Percentiles rank a stretch among this genome's conserved stretches.
These are phyloP conservation scores for Thermothelomyces thermophilus DNA, from an alignment of 2,329 filamentous ascomycete species.

Conservation along the genomic window DNA sequence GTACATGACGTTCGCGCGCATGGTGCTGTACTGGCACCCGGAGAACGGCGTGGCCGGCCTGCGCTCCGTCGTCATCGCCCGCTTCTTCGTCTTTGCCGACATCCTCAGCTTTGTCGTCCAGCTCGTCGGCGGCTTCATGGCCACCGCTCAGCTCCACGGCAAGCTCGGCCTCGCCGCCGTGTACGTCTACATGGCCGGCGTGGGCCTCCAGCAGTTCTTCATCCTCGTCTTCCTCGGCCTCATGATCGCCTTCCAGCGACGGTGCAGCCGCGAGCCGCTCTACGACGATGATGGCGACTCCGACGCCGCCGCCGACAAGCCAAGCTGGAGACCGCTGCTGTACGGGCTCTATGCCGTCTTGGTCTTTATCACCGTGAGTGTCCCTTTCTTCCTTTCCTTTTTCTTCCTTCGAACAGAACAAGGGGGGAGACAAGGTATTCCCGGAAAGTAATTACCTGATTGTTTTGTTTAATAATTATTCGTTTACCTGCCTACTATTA, in stretches of 20 bases:
- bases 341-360: constrained; percentile 32
- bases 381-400: neutral
- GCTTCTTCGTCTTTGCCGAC: constrained; percentile 43
- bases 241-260: constrained; percentile 32
- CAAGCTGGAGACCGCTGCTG: constrained; percentile 30
- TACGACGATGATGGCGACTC: constrained; percentile 12
- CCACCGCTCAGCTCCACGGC: constrained; percentile 23
- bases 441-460: too few species aligned
- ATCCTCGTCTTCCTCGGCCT: constrained; percentile 34
- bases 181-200: constrained; percentile 35
- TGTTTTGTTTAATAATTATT: neutral
- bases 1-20: constrained; percentile 39
- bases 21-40: constrained; percentile 35
- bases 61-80: constrained; percentile 34
- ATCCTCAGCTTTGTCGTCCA: constrained; percentile 43
- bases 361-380: constrained; percentile 32
- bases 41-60: constrained; percentile 28
- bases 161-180: constrained; percentile 30
- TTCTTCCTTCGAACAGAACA: too few species aligned
- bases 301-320: constrained; percentile 18
- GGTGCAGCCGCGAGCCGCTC: constrained; percentile 16
- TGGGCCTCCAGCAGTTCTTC: constrained; percentile 33
- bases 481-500: too few species aligned
- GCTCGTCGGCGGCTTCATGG: constrained; percentile 33
- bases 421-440: too few species aligned